Conservation (phyloP, 2,329 filamentous ascomycete genomes). For the Stagonosporopsis chrysanthemi region DNA sequence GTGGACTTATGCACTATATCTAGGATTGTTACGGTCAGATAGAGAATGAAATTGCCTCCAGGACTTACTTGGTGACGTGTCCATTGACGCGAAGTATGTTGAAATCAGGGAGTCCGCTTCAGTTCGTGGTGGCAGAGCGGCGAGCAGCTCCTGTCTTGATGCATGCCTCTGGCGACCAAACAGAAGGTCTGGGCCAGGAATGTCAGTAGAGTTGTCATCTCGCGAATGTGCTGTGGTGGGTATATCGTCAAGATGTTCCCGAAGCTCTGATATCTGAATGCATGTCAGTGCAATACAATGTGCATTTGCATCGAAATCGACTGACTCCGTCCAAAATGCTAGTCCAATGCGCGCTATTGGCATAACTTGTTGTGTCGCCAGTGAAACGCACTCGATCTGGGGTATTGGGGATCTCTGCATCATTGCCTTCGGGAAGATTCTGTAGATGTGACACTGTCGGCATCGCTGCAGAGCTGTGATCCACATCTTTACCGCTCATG, state of each 20-base stretch:
- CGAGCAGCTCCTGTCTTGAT: constrained; percentile 40
- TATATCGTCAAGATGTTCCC: constrained; percentile 42
- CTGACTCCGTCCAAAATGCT: constrained; percentile 48
- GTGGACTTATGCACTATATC: constrained; percentile 42
- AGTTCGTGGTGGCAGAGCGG: constrained; percentile 33
- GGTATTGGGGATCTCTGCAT: constrained; percentile 31
- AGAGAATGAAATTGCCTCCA: not conserved
- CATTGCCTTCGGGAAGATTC: constrained; percentile 19
- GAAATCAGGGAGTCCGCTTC: constrained; percentile 38
- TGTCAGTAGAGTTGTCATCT: constrained; percentile 23
- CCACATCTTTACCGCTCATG: constrained; percentile 37
- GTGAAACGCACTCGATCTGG: constrained; percentile 42
- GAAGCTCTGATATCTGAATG: constrained; percentile 42
- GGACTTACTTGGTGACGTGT: constrained; percentile 36
- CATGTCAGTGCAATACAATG: constrained; percentile 4
- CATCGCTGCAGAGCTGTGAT: constrained; percentile 3
- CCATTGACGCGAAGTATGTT: constrained; percentile 39
- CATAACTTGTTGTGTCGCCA: constrained; percentile 41
- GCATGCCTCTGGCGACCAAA: constrained; percentile 39
- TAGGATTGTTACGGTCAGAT: constrained; percentile 6
- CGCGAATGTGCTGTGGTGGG: constrained; percentile 31
- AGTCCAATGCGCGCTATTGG: constrained; percentile 47
- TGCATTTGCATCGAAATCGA: not conserved
- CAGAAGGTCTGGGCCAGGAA: constrained; percentile 39
- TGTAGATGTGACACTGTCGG: constrained; percentile 13